Evolutionary conservation across 345 rosid species (phyloP), one percentile per base, ranked within the genome.

Genomic region (Kernera saxatilis): DNA sequence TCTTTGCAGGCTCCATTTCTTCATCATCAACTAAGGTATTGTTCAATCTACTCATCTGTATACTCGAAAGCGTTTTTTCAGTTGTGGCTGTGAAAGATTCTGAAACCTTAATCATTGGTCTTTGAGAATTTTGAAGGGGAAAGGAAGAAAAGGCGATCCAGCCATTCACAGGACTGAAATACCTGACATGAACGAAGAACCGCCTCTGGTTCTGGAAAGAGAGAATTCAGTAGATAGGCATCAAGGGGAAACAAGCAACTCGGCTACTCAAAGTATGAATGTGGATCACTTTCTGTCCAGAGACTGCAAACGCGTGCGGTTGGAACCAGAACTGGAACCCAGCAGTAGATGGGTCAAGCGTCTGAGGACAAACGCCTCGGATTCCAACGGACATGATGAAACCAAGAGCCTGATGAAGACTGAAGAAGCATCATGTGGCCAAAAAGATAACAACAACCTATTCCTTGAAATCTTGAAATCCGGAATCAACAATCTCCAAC

Each of bases 331-430:
- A 43, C 39, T 57, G 1, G 93, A 84, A 51, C 84, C 87, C 8
- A 73, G 77, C 80, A 84, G 78, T 58, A 79, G 85, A 79, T 91
- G 96, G 96, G 81, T 88, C 80, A 94, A 89, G 77, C 97, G 96
- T 65, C 90, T 88, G 48, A 87, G 84, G 80, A 60, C 73, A 53
- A 78, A 65, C 71, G 57, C 68, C 50, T 69, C 84, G 2, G 81
- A 64, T 50, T 57, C 85, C 43, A 60, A 71, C 30, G 76, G 64
- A 36, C 66, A 64, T 57, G 87, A 81, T 69, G 75, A 55, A 27
- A 75, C 90, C 57, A 82, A 80, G 79, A 79, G 69, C 75, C 52
- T 67, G 25, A 75, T 65, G 45, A 71, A 65, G 61, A 69, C 67
- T 56, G 82, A 61, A 68, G 90, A 82, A 73, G 71, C 82, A 26